phyloP scores from a whole-genome alignment of 495 filamentous ascomycete species.

The Aspergillus conjunctus region DNA sequence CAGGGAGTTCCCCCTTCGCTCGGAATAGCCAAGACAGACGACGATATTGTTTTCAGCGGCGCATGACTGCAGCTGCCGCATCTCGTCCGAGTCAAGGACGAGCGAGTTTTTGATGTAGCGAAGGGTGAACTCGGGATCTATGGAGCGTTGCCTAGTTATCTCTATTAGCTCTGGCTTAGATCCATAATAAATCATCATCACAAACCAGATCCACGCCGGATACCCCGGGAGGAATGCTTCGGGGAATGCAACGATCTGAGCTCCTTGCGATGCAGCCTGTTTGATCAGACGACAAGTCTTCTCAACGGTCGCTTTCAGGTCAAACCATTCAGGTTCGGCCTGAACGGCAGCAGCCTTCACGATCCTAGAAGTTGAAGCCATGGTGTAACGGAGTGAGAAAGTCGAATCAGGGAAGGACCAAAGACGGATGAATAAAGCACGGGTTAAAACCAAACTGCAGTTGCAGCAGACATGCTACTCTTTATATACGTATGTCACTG shows the following conservation, averaged over 20 bases:
- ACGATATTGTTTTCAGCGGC: conserved; percentile 28
- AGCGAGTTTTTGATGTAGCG: conserved; percentile 37
- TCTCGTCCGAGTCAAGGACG: conserved; percentile 31
- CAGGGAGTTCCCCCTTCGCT: conserved; percentile 44
- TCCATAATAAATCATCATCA: background rate
- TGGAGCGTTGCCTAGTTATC: background rate
- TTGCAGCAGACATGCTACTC: too few species aligned
- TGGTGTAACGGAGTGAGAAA: background rate
- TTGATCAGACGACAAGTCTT: conserved; percentile 35
- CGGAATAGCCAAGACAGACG: conserved; percentile 52
- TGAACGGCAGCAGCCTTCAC: conserved; percentile 21
- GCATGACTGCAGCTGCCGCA: conserved; percentile 30
- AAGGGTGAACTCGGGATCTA: conserved; percentile 5
- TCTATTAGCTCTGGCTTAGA: background rate
- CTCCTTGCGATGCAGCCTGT: conserved; percentile 30
- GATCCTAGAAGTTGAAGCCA: background rate
- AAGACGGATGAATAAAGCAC: background rate
- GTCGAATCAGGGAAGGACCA: background rate
- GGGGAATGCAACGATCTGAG: conserved; percentile 38
- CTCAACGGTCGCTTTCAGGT: conserved; percentile 34
- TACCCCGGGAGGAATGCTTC: conserved; percentile 45
- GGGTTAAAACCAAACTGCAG: too few species aligned
- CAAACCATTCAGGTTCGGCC: conserved; percentile 33
- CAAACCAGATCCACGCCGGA: conserved; percentile 28
- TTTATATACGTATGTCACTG: too few species aligned